Evolutionary conservation across 176 grass and related monocot genomes (phyloP), one percentile per base, ranked within the genome.

Genomic region (Oryza meyeriana): DNA sequence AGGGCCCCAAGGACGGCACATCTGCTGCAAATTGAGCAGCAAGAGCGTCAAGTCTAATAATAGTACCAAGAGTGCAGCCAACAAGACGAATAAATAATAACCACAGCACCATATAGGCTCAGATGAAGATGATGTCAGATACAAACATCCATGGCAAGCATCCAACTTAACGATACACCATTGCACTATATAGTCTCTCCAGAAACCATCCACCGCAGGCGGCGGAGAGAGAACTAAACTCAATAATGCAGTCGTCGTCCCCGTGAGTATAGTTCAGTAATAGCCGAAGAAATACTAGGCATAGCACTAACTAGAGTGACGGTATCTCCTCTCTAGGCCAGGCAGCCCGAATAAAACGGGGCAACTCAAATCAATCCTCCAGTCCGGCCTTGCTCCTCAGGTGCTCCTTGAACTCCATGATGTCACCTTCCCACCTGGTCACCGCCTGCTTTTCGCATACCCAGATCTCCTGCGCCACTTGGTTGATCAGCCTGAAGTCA

Each of bases 391-490:
- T 94, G 75, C 42, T 92, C 92, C 87, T 94, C 17, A 93, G 72
- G 77, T 97, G 92, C 72, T 90, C 74, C 90, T 97, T 94, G 70
- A 97, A 97, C 20, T 71, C 88, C 95, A 97, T 97, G 74, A 97
- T 97, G 79, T 84, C 95, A 45, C 95, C 90, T 58, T 85, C 90
- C 95, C 95, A 97, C 61, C 86, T 73, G 0, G 92, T 97, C 52
- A 94, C 95, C 3, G 89, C 83, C 88, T 89, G 90, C 25, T 94
- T 94, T 81, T 97, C 92, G 20, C 95, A 97, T 40, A 97, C 95
- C 95, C 95, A 97, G 52, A 97, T 97, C 81, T 97, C 95, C 30
- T 94, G 12, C 10, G 95, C 95, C 40, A 97, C 95, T 78, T 97
- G 95, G 64, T 92, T 92, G 44, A 97, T 97, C 81, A 97, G 61